phyloP scores from a whole-genome alignment of 768 basidiomycete species.

The Boletellus sp. region DNA sequence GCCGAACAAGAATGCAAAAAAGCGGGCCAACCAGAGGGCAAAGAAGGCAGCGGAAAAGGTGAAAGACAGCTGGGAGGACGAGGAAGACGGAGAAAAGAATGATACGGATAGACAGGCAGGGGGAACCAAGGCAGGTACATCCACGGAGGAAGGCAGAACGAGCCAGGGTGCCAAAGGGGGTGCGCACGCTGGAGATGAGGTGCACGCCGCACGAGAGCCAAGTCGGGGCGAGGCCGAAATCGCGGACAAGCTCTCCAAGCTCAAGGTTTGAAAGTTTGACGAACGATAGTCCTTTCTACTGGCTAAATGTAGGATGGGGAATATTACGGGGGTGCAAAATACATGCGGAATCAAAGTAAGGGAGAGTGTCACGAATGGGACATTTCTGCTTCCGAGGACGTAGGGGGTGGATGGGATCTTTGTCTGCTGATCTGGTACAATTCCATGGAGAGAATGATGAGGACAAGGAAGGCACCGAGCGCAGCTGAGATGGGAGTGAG shows the following conservation, averaged over 20 bases:
- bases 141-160: conserved; percentile 17
- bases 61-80: conserved; percentile 79
- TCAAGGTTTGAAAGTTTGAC: conserved; percentile 53
- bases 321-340: conserved; percentile 17
- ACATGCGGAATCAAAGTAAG: conserved; percentile 1
- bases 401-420: conserved; percentile 15
- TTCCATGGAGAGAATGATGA: conserved; percentile 70
- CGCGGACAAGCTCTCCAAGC: conserved; percentile 51
- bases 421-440: conserved; percentile 44
- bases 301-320: neutral
- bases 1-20: conserved; percentile 77
- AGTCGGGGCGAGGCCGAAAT: conserved; percentile 32
- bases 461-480: conserved; percentile 60
- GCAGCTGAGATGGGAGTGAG: conserved; percentile 42
- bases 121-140: conserved; percentile 23
- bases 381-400: conserved; percentile 2
- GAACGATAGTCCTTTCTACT: neutral
- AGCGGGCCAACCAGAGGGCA: conserved; percentile 75
- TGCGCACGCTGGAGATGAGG: conserved; percentile 25
- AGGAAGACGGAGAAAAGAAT: conserved; percentile 46
- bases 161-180: conserved; percentile 7
- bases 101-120: conserved; percentile 16
- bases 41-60: conserved; percentile 61
- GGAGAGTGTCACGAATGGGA: conserved; percentile 14
- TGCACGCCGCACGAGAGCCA: conserved; percentile 14